Evolutionary conservation across 73 alveolate genomes (phyloP).

Genomic region (Paramecium sonneborni): DNA sequence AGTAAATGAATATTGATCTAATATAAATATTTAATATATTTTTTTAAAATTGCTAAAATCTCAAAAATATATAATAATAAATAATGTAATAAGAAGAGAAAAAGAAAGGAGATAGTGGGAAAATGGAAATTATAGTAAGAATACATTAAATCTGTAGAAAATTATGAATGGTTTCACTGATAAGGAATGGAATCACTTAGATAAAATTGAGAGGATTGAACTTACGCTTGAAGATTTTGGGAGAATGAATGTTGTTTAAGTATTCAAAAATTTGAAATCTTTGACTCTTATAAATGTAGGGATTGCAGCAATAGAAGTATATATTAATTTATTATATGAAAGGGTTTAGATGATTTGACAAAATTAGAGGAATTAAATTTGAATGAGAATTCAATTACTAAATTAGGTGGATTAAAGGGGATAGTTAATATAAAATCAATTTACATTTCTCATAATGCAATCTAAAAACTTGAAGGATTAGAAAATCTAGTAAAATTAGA

Average conservation of each 20-base stretch:
- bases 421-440: constrained; percentile 50
- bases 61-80: not conserved
- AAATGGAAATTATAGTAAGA: not conserved
- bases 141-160: constrained; percentile 44
- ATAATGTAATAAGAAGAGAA: constrained; percentile 49
- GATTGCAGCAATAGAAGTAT: constrained; percentile 73
- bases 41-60: not conserved
- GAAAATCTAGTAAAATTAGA: constrained; percentile 80
- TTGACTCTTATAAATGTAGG: constrained; percentile 79
- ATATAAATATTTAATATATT: not conserved
- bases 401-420: constrained; percentile 64
- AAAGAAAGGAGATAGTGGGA: not conserved
- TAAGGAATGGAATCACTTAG: constrained; percentile 64
- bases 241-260: constrained; percentile 76
- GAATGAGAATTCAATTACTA: constrained; percentile 72
- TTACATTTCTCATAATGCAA: constrained; percentile 71
- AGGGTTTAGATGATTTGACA: constrained; percentile 67
- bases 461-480: constrained; percentile 81
- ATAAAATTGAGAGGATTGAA: constrained; percentile 71
- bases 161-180: constrained; percentile 67
- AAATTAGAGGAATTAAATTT: constrained; percentile 74
- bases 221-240: constrained; percentile 77
- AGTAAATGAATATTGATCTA: constrained; percentile 24
- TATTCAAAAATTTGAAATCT: constrained; percentile 72
- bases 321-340: not conserved